Conservation (phyloP, 768 basidiomycete species). For the Xerocomellus chrysenteron region DNA sequence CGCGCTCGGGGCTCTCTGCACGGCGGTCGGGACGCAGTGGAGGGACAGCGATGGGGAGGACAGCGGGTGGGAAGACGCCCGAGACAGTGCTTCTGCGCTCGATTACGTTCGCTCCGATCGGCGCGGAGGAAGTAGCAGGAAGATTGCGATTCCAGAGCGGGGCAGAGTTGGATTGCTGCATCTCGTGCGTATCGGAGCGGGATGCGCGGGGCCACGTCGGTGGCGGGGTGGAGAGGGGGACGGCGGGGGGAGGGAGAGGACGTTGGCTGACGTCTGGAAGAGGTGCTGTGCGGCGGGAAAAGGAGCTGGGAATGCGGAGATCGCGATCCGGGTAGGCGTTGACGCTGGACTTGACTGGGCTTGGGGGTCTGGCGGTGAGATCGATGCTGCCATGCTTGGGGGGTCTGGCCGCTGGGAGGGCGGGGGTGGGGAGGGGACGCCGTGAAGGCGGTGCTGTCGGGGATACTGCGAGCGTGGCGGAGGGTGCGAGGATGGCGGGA, state of each 20-base stretch:
- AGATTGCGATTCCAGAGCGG: constrained; percentile 46
- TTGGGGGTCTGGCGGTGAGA: constrained; percentile 19
- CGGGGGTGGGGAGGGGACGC: constrained; percentile 25
- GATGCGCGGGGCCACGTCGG: constrained; percentile 15
- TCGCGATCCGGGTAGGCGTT: constrained; percentile 15
- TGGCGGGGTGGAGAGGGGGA: constrained; percentile 6
- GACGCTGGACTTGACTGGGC: constrained; percentile 19
- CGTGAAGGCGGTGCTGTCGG: constrained; percentile 17
- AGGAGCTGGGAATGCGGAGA: constrained; percentile 23
- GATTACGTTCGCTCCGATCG: constrained; percentile 11
- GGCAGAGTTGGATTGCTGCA: constrained; percentile 31
- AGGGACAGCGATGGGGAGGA: neutral
- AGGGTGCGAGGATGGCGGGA: constrained; percentile 27
- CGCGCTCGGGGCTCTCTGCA: constrained; percentile 15
- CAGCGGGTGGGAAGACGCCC: neutral
- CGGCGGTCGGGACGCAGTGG: constrained; percentile 1
- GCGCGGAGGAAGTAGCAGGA: constrained; percentile 20
- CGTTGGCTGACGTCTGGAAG: constrained; percentile 5
- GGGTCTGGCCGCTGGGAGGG: neutral
- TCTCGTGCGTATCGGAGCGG: constrained; percentile 5
- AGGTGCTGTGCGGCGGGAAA: constrained; percentile 23
- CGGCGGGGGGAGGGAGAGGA: neutral
- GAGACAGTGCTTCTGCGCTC: constrained; percentile 32
- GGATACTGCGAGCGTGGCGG: constrained; percentile 18
- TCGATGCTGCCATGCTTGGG: constrained; percentile 27